phyloP scores from a whole-genome alignment of 2,329 filamentous ascomycete genomes.

The Cercospora zeae-maydis region DNA sequence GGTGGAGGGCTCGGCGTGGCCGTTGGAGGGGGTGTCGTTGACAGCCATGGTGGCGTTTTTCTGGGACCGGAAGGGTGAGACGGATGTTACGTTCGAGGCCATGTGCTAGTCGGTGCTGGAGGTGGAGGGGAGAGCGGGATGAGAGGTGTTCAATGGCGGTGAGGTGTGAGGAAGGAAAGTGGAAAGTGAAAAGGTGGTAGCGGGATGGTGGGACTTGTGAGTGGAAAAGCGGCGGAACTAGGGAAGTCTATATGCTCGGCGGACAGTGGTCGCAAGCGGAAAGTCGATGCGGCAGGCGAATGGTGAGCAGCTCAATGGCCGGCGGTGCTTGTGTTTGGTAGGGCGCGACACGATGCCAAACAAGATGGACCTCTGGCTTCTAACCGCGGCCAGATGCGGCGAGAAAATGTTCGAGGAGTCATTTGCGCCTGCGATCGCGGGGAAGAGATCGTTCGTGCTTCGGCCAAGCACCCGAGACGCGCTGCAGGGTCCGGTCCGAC shows the following conservation, averaged over 20 bases:
- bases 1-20: slow-evolving; percentile 18
- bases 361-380: not conserved
- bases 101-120: slow-evolving; percentile 8
- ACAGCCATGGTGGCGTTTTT: slow-evolving; percentile 13
- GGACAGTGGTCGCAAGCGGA: not conserved
- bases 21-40: slow-evolving; percentile 22
- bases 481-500: not conserved
- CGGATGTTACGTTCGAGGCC: slow-evolving; percentile 18
- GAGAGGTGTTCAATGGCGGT: not conserved
- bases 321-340: not conserved
- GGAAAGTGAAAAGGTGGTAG: not conserved
- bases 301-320: not conserved
- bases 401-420: slow-evolving; percentile 4
- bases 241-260: slow-evolving; percentile 11
- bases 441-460: slow-evolving; percentile 4
- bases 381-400: slow-evolving; percentile 7
- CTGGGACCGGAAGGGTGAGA: slow-evolving; percentile 23
- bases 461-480: not conserved
- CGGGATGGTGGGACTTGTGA: not conserved
- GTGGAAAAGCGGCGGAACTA: slow-evolving; percentile 2
- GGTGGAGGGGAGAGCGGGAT: not conserved
- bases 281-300: not conserved
- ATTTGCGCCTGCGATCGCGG: slow-evolving; percentile 2
- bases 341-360: not conserved
- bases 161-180: not conserved